phyloP scores from a whole-genome alignment of 371 early-diverging fungal genomes.

The Capillidium heterosporum region DNA sequence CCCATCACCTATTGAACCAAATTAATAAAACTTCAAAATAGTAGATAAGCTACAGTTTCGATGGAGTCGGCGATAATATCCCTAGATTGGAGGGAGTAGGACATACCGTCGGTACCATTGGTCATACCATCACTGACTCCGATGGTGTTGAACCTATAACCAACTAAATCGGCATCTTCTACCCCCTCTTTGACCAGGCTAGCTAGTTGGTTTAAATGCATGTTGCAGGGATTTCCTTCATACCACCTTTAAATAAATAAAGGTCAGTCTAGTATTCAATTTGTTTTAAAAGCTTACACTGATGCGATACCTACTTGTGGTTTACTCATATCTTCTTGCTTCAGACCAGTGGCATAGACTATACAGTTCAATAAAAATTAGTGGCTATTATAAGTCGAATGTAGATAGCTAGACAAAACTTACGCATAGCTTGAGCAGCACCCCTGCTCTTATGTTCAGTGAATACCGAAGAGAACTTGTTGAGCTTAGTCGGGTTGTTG shows the following conservation, averaged over 20 bases:
- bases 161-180: constrained; percentile 66
- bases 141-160: constrained; percentile 90
- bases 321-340: constrained; percentile 55
- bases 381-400: too few relatives aligned
- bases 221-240: constrained; percentile 98
- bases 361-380: not conserved
- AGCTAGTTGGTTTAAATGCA: constrained; percentile 87
- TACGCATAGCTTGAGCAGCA: constrained; percentile 93
- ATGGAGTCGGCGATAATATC: constrained; percentile 97
- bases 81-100: constrained; percentile 85
- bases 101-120: constrained; percentile 92
- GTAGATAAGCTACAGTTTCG: constrained; percentile 52
- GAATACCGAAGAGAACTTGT: constrained; percentile 67
- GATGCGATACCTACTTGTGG: constrained; percentile 88
- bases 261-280: not conserved
- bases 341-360: constrained; percentile 86
- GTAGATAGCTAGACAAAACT: constrained; percentile 16
- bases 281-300: constrained; percentile 34
- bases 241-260: constrained; percentile 46
- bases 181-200: constrained; percentile 82
- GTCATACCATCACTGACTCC: constrained; percentile 94
- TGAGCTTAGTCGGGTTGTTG: constrained; percentile 19
- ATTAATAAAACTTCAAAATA: not conserved
- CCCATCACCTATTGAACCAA: constrained; percentile 44
- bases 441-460: constrained; percentile 89